Evolutionary conservation across 257 asterid genomes (phyloP).

Genomic region (Solanum arcanum): DNA sequence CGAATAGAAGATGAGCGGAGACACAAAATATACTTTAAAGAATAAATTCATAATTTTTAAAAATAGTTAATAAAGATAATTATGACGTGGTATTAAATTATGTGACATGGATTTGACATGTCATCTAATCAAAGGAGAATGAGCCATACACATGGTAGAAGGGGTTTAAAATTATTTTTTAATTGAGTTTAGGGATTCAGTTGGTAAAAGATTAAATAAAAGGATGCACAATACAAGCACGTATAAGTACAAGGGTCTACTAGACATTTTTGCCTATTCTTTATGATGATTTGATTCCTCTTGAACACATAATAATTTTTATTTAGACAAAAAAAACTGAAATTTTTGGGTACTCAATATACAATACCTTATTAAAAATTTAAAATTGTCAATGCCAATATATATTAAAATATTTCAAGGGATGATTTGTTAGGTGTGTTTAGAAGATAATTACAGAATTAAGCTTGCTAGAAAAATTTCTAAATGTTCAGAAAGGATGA

Average conservation of each 20-base stretch:
- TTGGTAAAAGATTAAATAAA: too few species aligned
- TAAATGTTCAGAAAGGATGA: neutral
- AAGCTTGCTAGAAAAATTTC: neutral
- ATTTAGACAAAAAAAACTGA: neutral
- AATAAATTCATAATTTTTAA: too few species aligned
- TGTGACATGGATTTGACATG: neutral
- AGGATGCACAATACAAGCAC: neutral
- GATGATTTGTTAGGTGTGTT: neutral
- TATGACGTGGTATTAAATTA: neutral
- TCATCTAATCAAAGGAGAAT: neutral
- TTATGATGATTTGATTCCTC: neutral
- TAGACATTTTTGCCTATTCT: too few species aligned
- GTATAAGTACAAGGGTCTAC: neutral
- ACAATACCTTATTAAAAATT: neutral
- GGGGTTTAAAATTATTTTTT: neutral
- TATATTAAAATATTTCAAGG: neutral
- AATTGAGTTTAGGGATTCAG: neutral
- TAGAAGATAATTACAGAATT: neutral
- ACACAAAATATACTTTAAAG: neutral
- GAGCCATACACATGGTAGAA: neutral
- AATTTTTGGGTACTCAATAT: neutral
- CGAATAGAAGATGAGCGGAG: neutral
- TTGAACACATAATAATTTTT: too few species aligned
- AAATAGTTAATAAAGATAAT: neutral
- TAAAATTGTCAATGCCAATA: neutral